Evolutionary conservation across 768 basidiomycete species (phyloP), one percentile per base, ranked within the genome.

Genomic region (Calocera cornea): DNA sequence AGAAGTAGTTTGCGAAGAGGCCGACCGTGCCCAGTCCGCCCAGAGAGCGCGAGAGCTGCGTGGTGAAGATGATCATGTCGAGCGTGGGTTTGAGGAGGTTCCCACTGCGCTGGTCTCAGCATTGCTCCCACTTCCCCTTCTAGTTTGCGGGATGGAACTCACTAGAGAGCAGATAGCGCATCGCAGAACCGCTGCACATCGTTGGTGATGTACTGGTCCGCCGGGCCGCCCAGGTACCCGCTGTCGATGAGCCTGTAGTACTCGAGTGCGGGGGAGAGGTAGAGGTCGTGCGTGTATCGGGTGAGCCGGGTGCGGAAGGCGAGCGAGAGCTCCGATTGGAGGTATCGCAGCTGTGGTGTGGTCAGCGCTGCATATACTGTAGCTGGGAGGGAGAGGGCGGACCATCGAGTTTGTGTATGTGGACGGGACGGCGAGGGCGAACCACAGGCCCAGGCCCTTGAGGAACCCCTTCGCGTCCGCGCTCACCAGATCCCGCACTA

Each of bases 331-430:
- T 89, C 90, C 2, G 88, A 84, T 77, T 97, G 94, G 0, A 97
- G 80, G 74, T 93, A 89, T 3, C 89, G 87, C 68, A 97, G 90
- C 92, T 94, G 69, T 10, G 22, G 8, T 8, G 44, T 3, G 16
- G 44, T 47, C 19, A 47, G 44, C 24, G 3, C 19, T 5, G 44
- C 44, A 47, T 19, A 19, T 19, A 47, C 8, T n/a, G 31, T 19
- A 11, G 40, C 1, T 41, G 66, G n/a, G n/a, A n/a, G n/a, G n/a
- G 16, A 24, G 16, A 68, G 79, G 29, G 24, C 74, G 64, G 34
- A 90, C 92, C 91, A 97, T 93, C 1, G 91, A 87, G 74, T 98
- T 98, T 0, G 95, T 98, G 74, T 93, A 94, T 24, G 92, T 93
- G 73, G 90, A 92, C 0, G 95, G 95, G 29, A 98, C 82, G 1